Evolutionary conservation across 805 yeast species (phyloP), one percentile per base, ranked within the genome.

Genomic region (Lipomyces sp.): DNA sequence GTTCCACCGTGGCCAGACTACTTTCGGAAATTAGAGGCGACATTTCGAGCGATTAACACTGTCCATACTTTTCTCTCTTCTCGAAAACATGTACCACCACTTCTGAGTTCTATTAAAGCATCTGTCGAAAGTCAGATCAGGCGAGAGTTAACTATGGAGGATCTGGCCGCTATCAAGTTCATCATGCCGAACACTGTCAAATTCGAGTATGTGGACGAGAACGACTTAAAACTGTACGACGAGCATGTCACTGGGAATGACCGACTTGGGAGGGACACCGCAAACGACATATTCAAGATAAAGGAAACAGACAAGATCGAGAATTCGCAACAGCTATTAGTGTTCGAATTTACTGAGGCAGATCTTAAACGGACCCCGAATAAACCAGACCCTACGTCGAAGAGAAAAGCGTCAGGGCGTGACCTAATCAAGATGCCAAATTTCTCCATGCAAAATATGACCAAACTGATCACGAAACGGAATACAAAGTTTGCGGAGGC

Each of bases 1-100:
- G n/a, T n/a, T n/a, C n/a, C n/a, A n/a, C n/a, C n/a, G n/a, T 44
- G 47, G 47, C 41, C 47, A 8, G 47, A 23, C 4, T 43, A 34
- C 26, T 52, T 52, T 35, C 37, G 26, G 22, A 36, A 41, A 4
- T 33, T 52, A 14, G 52, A 45, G 21, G 29, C 37, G 3, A 33
- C 32, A 7, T 40, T 34, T 37, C 41, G 43, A 16, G 49, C 56
- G 7, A 42, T 57, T 3, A 47, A 48, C 23, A 80, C 86, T 0
- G 77, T 80, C 51, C 81, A 73, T 66, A 81, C 86, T 0, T 83
- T 83, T 60, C 67, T 82, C 8, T 73, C 81, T 36, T 76, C 83
- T 2, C 68, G 85, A 49, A 79, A 80, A 53, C 83, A 81, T 62
- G 71, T 82, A 4, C 65, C 79, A 2, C 79, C 85, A 0, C 78